Percentiles rank a stretch among this genome's conserved stretches.
Conservation (phyloP, 192 early-diverging fungal genomes). For the Rhizophagus sp. region DNA sequence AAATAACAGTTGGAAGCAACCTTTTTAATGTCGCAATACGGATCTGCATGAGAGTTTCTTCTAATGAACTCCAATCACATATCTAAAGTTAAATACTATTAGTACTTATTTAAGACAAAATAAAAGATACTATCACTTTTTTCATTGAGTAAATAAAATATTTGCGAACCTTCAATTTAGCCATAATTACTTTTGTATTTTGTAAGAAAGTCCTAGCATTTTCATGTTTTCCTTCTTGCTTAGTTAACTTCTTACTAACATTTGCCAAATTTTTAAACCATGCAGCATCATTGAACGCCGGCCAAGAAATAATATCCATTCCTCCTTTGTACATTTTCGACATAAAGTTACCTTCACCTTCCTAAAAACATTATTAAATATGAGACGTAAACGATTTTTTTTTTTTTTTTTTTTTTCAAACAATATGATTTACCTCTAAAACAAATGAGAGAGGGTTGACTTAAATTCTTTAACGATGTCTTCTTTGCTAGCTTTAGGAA, state of each 20-base stretch:
- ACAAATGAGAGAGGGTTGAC: slow-evolving; percentile 3
- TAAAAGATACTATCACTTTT: no score
- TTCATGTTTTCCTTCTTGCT: slow-evolving; percentile 7
- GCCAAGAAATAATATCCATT: slow-evolving; percentile 18
- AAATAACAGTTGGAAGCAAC: neutral
- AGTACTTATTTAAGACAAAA: no score
- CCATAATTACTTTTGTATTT: slow-evolving; percentile 24
- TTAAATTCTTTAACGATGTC: slow-evolving; percentile 14
- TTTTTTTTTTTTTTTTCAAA: no score
- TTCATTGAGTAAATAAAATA: neutral
- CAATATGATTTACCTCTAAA: neutral
- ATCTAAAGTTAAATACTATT: neutral
- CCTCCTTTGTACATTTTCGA: slow-evolving; percentile 2
- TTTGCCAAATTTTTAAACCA: slow-evolving; percentile 12
- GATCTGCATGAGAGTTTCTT: slow-evolving; percentile 1
- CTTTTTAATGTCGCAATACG: slow-evolving; percentile 2
- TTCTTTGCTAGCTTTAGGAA: neutral
- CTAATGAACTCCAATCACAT: slow-evolving; percentile 19
- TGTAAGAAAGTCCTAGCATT: slow-evolving; percentile 19
- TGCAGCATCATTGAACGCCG: slow-evolving; percentile 14
- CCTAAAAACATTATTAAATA: neutral
- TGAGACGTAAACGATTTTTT: no score
- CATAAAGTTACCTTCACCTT: slow-evolving; percentile 26
- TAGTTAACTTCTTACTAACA: slow-evolving; percentile 5
- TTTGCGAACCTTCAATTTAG: neutral